Evolutionary conservation across 2,329 filamentous ascomycete species (phyloP), one percentile per base, ranked within the genome.

Genomic region (Phialocephala sp.): DNA sequence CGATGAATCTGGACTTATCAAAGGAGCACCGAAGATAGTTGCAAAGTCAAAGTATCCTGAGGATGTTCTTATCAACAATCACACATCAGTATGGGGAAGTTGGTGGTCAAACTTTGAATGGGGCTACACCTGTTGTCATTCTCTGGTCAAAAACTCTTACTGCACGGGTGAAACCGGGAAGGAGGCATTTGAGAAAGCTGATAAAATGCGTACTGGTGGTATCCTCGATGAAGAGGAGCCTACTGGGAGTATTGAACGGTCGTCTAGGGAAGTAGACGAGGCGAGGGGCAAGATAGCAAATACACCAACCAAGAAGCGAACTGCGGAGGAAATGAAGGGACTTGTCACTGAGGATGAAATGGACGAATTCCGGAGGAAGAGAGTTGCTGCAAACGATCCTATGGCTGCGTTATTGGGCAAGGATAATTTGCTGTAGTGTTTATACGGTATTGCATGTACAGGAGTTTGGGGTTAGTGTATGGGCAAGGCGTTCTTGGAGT

Each of bases 61-160:
- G 76, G 93, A 99, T 74, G 84, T 97, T 0, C 81, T 91, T 62
- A 86, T 91, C 77, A 94, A 97, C 81, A 99, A 99, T 75, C 95
- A 99, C 79, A 93, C 88, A 2, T 90, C 91, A 0, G 90, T 97
- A 2, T 99, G 93, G 92, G 95, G 95, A 58, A 97, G 93, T 74
- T 99, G 95, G 95, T 99, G 95, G 95, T 87, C 89, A 61, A 89
- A 92, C 75, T 98, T 97, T 80, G 87, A 90, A 78, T 99, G 95
- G 95, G 95, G 95, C 1, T 99, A 97, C 78, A 87, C 91, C 24
- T 99, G 95, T 78, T 99, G 95, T 81, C 93, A 96, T 77, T 97
- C 93, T 0, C 90, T 89, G 24, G 87, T 97, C 68, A 97, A 97
- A 80, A 98, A 99, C 79, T 97, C 93, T 74, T 99, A 98, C 75